Base-by-base conservation (phyloP, 2,329 filamentous ascomycete species). In the Diaporthe longicolla region DNA sequence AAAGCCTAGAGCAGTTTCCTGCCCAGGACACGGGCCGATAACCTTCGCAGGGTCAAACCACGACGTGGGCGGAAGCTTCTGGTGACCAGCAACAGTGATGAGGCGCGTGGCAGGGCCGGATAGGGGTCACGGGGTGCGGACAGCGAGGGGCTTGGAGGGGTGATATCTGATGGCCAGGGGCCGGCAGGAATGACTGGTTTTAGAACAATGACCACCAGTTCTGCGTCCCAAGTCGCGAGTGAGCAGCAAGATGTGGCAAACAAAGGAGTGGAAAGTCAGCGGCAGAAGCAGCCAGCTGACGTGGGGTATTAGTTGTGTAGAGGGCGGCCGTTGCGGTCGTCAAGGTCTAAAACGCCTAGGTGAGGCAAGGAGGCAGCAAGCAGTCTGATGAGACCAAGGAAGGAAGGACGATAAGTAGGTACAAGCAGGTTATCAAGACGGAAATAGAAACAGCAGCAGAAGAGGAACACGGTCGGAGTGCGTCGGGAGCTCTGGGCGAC, bases 1-100 rank as follows among this genome's bases (percentile, higher is more conserved):
- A 61, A 35, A 68, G 21, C 66, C 75, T 73, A 71, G 75, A 76
- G 75, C 75, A 76, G 75, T 71, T 70, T 70, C 70, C 75, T 73
- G 75, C 75, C 71, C 75, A 50, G 61, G 68, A 75, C 71, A 70
- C 57, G 59, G 68, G 74, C 73, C 72, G 55, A 68, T 40, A 70
- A 71, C 74, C 74, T 70, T 68, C 55, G 59, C 71, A 69, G 61
- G 45, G 45, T 58, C 74, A 63, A 54, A 43, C 40, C 61, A 72
- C 71, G 48, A 29, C 24, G 68, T 50, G 48, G 68, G 68, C 48
- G 68, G 68, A 40, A 29, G 50, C 57, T 55, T 70, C 71, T 69
- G 40, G 72, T 61, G 73, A 73, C 71, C 72, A 61, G 59, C 70
- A 73, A 74, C 71, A 65, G 71, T 63, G 63, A 50, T 70, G 71